Evolutionary conservation across 805 yeast species (phyloP), one percentile per base, ranked within the genome.

Genomic region (Suhomyces tanzawaensis): DNA sequence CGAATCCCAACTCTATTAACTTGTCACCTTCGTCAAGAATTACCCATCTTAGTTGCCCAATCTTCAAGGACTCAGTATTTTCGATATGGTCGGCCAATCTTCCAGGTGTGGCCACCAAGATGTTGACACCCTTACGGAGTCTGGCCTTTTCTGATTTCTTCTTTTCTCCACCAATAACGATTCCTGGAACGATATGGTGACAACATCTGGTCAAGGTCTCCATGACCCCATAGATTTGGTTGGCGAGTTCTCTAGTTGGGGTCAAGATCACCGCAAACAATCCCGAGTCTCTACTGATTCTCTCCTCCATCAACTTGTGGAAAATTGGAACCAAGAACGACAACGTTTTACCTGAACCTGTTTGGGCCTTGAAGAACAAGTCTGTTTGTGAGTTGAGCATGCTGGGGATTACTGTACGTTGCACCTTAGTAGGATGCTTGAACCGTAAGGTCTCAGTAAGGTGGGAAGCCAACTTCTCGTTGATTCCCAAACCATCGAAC

Each of bases 101-200:
- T 44, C 99, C 99, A 2, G 99, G 99, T 0, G 99, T 93, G 9
- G 95, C 97, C 29, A 93, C 95, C n/a, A 93, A 72, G 23, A 93
- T 81, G 60, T 93, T 93, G 23, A 90, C 95, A 47, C 99, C 99
- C 60, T 91, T 91, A 56, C 99, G 76, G 23, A 93, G 64, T 52
- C 99, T 70, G 1, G 98, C 97, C 72, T 93, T 93, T 61, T 93
- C 99, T 2, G 95, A 77, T 56, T 93, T 95, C 61, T 91, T 91
- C 75, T 91, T 90, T 58, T 93, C 99, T 44, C 99, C 99, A 55
- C 99, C 99, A 64, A 89, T 89, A 18, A 93, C 95, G 28, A 90
- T 78, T 27, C 98, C 96, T 1, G 99, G 97, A 4, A 95, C 99
- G 29, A 93, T 75, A 60, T 85, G 79, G 55, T 86, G 95, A 57